A percentile compares a stretch with the other conserved stretches of the same genome.
These are phyloP conservation scores for Salix udensis DNA, from an alignment of 345 rosid species.

Conservation along the genomic window DNA sequence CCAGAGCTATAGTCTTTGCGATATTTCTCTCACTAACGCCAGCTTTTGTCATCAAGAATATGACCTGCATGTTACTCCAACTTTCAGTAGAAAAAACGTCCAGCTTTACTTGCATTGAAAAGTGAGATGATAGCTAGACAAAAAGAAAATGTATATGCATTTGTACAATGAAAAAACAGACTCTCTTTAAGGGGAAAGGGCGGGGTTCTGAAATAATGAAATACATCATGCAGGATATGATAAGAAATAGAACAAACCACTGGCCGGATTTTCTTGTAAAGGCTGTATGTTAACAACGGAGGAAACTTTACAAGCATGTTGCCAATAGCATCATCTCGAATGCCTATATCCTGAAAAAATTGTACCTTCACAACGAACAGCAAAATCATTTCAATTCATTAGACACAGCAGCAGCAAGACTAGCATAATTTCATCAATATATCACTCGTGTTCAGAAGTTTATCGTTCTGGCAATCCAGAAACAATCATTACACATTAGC, in stretches of 20 bases:
- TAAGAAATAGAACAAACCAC: constrained; percentile 56
- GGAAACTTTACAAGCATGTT: constrained; percentile 93
- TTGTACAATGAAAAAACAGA: background rate
- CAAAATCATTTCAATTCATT: constrained; percentile 19
- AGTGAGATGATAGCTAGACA: background rate
- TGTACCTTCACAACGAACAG: constrained; percentile 47
- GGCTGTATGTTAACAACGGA: constrained; percentile 65
- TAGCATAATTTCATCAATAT: background rate
- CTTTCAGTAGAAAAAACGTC: background rate
- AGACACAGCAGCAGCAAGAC: background rate
- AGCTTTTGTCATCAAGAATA: constrained; percentile 79
- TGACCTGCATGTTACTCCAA: constrained; percentile 44
- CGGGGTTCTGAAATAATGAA: background rate
- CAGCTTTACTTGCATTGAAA: background rate
- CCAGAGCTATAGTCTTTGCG: constrained; percentile 73
- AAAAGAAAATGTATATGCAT: background rate
- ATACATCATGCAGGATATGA: background rate
- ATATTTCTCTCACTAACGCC: constrained; percentile 71
- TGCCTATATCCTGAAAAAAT: constrained; percentile 77
- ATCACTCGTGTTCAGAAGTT: background rate
- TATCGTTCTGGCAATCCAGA: background rate
- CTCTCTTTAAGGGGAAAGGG: background rate
- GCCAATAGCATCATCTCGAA: constrained; percentile 74
- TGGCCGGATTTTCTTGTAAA: constrained; percentile 81
- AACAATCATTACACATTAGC: background rate